Evolutionary conservation across 106 monocot genomes (phyloP), one percentile per base, ranked within the genome.

Genomic region (Allium fistulosum): DNA sequence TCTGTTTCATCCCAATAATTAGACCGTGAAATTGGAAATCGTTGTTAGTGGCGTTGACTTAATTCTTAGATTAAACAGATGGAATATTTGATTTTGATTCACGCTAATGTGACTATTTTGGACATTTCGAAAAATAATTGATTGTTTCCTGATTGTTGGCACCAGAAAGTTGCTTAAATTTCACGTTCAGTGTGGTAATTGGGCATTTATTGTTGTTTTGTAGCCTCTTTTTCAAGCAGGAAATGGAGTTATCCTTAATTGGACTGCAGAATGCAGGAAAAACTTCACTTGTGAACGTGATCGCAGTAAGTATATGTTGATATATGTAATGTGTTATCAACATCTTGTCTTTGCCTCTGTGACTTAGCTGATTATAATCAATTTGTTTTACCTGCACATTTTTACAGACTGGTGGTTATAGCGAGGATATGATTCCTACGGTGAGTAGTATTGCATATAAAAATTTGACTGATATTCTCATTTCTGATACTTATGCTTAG

Each of bases 341-440:
- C 37, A 37, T 37, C 37, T 37, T 37, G 1, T 37, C 37, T 37
- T 37, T 37, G 37, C 5, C 37, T 37, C 37, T 37, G 37, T 37
- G 37, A 37, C 37, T 37, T 37, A 37, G 37, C 37, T 37, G 37
- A 37, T 37, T 37, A 5, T 37, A 37, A 37, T 37, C 37, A 37
- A 37, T 37, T 37, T 37, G 37, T 37, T 37, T 37, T 37, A 4
- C 37, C 37, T 37, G 37, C 37, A 37, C 37, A 37, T 37, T 37
- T 37, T 58, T 86, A 59, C 59, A 97, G 96, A 92, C 92, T 70
- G 96, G 92, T 70, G 96, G 96, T 67, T 97, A 86, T 61, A 84
- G 92, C 49, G 96, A 97, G 75, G 96, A 97, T 63, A 97, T 97
- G 96, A 97, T 97, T 81, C 96, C 96, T 70, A 97, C 96, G 2